These are phyloP conservation scores for Mortierella sp. DNA, from an alignment of 371 early-diverging fungal species.

Conservation along the genomic window DNA sequence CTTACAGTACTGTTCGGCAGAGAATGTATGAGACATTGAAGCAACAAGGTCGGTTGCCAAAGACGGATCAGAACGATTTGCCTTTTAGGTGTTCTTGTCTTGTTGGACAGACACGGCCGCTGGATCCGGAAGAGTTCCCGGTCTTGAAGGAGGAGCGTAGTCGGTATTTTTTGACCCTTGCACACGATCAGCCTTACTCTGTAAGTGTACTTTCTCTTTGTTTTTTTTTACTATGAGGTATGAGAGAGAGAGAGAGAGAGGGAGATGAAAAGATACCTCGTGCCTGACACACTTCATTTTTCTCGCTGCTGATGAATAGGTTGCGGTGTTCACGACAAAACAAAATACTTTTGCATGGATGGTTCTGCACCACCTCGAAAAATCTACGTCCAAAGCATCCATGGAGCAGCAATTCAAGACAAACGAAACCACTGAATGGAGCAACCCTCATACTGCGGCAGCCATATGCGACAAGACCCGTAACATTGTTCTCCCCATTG, in stretches of 20 bases:
- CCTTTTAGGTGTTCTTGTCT: not conserved
- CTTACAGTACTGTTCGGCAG: slow-evolving; percentile 16
- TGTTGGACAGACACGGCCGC: slow-evolving; percentile 6
- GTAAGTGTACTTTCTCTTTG: not conserved
- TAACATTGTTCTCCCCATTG: not conserved
- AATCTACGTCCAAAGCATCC: not conserved
- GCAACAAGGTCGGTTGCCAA: not conserved
- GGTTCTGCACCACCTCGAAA: not conserved
- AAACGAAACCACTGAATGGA: not conserved
- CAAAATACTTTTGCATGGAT: not conserved
- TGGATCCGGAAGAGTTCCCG: slow-evolving; percentile 6
- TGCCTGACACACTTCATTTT: not conserved
- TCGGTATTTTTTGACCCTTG: not conserved
- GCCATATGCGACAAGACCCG: not conserved
- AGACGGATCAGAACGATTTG: not conserved
- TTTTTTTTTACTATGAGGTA: not conserved
- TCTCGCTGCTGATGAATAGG: not conserved
- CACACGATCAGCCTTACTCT: not conserved
- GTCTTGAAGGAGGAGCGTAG: not conserved
- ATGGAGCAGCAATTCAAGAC: not conserved
- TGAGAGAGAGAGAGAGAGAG: too few species aligned
- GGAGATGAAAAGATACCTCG: not conserved
- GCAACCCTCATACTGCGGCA: not conserved
- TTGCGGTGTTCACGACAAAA: not conserved
- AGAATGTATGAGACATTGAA: not conserved